Evolutionary conservation across 495 filamentous ascomycete genomes (phyloP), one percentile per base, ranked within the genome.

Genomic region (Podospora appendiculata): DNA sequence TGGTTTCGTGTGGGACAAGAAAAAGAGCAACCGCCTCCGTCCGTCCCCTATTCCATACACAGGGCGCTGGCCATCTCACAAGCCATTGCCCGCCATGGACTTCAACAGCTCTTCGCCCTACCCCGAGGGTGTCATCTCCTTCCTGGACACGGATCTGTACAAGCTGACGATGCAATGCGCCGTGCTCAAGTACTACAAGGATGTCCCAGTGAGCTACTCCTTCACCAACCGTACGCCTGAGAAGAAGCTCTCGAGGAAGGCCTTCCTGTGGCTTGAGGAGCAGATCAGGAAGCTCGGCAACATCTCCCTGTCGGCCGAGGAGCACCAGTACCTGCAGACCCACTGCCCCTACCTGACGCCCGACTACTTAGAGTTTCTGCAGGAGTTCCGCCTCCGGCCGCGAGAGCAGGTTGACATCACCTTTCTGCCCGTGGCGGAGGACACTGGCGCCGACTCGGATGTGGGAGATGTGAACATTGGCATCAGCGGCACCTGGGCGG

Each of bases 111-210:
- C 76, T 16, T 75, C 73, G 42, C 76, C 76, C 44, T 79, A 73
- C 50, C 78, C 78, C 16, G 78, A 79, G 60, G 91, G 90, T 38
- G 82, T 97, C 61, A 85, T 80, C 67, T 96, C 93, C 53, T 84
- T 98, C 54, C 81, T 98, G 39, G 93, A 98, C 65, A 98, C 93
- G 1, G 93, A 98, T 74, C 76, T 98, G 41, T 98, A 98, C 78
- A 98, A 98, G 70, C 69, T 98, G 62, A 98, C 93, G 9, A 98
- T 98, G 93, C 93, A 98, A 82, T 95, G 88, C 64, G 93, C 91
- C 40, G 82, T 97, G 56, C 76, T 95, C 47, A 90, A 89, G 62
- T 91, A 88, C 70, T 96, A 94, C 65, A 83, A 86, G 13, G 79
- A 92, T 58, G 83, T 90, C 48, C 71, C 86, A 38, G 92, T 96